phyloP scores from a whole-genome alignment of 1,139 yeast species.

The Ashbya aceris region DNA sequence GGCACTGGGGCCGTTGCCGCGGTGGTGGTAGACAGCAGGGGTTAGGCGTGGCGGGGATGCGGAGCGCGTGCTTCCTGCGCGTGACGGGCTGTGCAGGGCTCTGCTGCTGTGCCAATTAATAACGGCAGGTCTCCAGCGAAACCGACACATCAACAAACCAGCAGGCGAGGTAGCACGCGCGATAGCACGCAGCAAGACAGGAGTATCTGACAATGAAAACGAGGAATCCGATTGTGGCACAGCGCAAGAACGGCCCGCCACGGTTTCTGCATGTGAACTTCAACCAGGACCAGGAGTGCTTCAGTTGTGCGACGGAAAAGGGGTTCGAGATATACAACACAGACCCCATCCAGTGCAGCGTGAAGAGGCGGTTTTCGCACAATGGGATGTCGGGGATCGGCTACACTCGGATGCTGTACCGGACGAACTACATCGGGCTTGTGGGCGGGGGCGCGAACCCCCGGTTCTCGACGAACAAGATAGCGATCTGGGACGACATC shows the following conservation, averaged over 20 bases:
- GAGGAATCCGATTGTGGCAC: slow-evolving; percentile 18
- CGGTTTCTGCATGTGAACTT: slow-evolving; percentile 33
- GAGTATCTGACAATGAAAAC: slow-evolving; percentile 15
- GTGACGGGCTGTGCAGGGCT: too few relatives aligned
- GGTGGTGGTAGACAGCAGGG: too few relatives aligned
- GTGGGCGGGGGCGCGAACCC: slow-evolving; percentile 86
- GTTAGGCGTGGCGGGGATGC: too few relatives aligned
- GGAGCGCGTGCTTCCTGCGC: too few relatives aligned
- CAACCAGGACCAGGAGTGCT: slow-evolving; percentile 87
- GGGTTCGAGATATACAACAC: slow-evolving; percentile 86
- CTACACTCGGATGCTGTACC: slow-evolving; percentile 67
- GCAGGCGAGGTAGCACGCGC: background rate
- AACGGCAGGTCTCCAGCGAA: too few relatives aligned
- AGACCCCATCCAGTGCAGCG: slow-evolving; percentile 76
- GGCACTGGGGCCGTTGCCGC: too few relatives aligned
- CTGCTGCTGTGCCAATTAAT: background rate
- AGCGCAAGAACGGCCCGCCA: slow-evolving; percentile 9
- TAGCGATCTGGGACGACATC: slow-evolving; percentile 85
- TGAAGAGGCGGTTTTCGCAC: slow-evolving; percentile 47
- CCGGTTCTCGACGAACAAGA: slow-evolving; percentile 63
- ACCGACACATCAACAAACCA: background rate
- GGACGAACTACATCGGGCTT: slow-evolving; percentile 81
- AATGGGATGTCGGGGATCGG: slow-evolving; percentile 49
- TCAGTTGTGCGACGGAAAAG: slow-evolving; percentile 70
- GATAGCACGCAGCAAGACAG: background rate